Base-by-base conservation (phyloP, 306 rosid genomes). In the Arachis stenosperma region DNA sequence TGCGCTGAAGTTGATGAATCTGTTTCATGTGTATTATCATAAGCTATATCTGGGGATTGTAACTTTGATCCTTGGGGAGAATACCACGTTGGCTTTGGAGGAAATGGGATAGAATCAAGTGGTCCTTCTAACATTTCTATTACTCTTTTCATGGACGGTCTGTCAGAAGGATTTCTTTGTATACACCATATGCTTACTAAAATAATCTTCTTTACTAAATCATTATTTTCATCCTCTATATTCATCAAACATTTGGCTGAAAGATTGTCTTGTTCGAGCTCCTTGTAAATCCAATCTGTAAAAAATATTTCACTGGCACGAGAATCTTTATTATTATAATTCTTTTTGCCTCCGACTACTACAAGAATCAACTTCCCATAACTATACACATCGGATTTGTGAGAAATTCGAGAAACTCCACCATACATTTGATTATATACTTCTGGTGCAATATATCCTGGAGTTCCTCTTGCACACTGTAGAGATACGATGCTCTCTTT, bases 331-430 rank as follows among this genome's bases (percentile, higher is more conserved):
- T n/a, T 44, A 2, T 55, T 74, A 12, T 48, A 30, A 9, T 71
- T 71, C 66, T 78, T 75, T 69, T 78, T 84, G 15, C 79, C 74
- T 44, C 84, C 84, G 39, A 78, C 60, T 59, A 81, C 78, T 29
- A 70, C 85, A n/a, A 81, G 57, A 54, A 81, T 22, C 46, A 84
- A 5, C 85, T 77, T 84, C 4, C 85, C 83, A 46, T 77, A 84
- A 2, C 85, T 81, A 30, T 81, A 84, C 0, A 78, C 85, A 51
- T 84, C 83, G 0, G 79, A 78, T 44, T 78, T 84, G n/a, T 70
- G 69, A 5, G 83, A 84, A 8, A 78, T 88, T 8, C 17, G 64
- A 79, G 55, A n/a, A 6, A 81, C 79, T 3, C 77, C 47, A 11
- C 84, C 76, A 50, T 39, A 75, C 6, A 43, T 22, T 7, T 78